These are phyloP conservation scores for Juncus inflexus DNA, from an alignment of 176 grass and related monocot genomes.

Conservation along the genomic window DNA sequence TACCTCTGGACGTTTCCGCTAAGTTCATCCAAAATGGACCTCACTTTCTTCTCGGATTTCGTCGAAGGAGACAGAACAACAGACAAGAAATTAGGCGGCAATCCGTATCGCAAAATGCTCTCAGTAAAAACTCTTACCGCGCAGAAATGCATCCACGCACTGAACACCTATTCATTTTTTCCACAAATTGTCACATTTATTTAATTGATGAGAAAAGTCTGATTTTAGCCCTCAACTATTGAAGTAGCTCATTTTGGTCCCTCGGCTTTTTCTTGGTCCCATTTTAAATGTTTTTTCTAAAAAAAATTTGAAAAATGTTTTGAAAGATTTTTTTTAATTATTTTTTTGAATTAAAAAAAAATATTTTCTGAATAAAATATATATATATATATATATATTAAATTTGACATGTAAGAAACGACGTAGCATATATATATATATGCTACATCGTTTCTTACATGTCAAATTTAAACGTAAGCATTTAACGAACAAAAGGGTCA, in stretches of 20 bases:
- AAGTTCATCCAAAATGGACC: conserved; percentile 62
- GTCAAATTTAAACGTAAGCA: not conserved
- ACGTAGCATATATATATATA: too few species aligned
- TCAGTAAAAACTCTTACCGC: conserved; percentile 81
- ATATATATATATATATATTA: too few species aligned
- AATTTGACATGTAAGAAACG: too few species aligned
- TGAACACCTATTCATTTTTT: conserved; percentile 58
- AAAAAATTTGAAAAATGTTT: too few species aligned
- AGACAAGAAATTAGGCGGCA: conserved; percentile 72
- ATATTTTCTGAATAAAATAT: too few species aligned
- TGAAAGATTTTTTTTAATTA: not conserved
- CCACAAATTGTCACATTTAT: not conserved
- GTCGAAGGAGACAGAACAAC: conserved; percentile 70
- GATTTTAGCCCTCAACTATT: too few species aligned
- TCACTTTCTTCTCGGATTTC: conserved; percentile 94
- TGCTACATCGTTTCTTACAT: not conserved
- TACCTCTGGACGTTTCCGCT: conserved; percentile 77
- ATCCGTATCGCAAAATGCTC: conserved; percentile 98
- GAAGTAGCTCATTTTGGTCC: too few species aligned
- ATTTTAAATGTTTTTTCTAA: too few species aligned
- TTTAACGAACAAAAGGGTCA: too few species aligned
- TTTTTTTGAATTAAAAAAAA: too few species aligned
- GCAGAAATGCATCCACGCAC: conserved; percentile 98
- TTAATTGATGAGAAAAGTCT: too few species aligned
- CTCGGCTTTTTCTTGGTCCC: too few species aligned